Base-by-base conservation (phyloP, 768 basidiomycete species). In the Saitozyma sp. region DNA sequence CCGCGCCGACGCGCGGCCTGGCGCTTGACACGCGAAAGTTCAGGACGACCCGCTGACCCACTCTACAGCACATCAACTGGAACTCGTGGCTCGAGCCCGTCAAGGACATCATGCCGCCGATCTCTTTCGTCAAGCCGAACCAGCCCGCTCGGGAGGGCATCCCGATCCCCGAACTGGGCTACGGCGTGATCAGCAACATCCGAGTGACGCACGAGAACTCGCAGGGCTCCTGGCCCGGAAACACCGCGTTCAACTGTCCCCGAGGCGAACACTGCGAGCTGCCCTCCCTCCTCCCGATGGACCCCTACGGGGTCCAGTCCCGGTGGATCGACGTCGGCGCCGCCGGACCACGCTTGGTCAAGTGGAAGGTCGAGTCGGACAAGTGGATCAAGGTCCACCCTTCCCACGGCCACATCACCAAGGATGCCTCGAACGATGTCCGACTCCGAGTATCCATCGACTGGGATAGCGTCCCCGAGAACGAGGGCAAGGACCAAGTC, bases 141-240 rank as follows among this genome's bases (percentile, higher is more conserved):
- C 84, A 86, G 85, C 4, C 71, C 77, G 43, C 76, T 86, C 53
- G 83, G 82, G 48, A 80, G 83, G 46, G 84, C 86, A 38, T 63
- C 20, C 56, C 56, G 7, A 45, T 62, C 19, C 41, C 43, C 13
- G 60, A 62, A 38, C 60, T 62, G 13, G 8, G 29, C 14, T 43
- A 57, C 29, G 41, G 56, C 0, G 75, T 87, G 1, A 79, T 85
- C 19, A 86, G 87, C 19, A 82, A 83, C 2, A 86, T 89, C 85
- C 78, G 87, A 42, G 83, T 88, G 56, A 83, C 83, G 3, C 83
- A 84, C 0, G 88, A 89, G 81, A 84, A 85, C 8, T 85, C 83
- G 14, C 71, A 81, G 1, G 87, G 85, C 17, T 84, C 86, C 49
- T 89, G 87, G 86, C 87, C 88, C 0, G 87, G 87, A 46, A 87